Conservation (phyloP, 1,284 basidiomycete species). For the Exobasidium cylindrosporum region DNA sequence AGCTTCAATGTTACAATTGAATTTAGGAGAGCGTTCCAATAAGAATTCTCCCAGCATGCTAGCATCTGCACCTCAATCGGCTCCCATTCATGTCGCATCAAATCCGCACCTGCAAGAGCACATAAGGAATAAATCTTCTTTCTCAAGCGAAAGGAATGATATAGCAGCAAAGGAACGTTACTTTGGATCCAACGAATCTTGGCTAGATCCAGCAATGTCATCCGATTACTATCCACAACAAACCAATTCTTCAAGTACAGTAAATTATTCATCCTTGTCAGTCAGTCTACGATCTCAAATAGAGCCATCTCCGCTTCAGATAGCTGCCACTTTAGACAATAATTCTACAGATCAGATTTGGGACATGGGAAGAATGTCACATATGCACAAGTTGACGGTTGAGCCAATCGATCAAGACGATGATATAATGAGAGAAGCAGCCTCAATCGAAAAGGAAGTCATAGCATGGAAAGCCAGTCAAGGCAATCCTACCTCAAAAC, state of each 20-base stretch:
- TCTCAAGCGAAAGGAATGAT: not conserved
- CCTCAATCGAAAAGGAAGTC: not conserved
- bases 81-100: no score
- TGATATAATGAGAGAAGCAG: not conserved
- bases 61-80: not conserved
- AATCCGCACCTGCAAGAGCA: no score
- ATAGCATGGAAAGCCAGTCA: not conserved
- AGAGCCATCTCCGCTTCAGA: not conserved
- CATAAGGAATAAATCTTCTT: not conserved
- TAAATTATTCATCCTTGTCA: not conserved
- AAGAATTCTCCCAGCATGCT: not conserved
- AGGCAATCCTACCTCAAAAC: not conserved
- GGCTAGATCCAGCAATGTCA: not conserved
- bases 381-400: not conserved
- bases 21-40: not conserved
- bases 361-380: not conserved
- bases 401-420: not conserved
- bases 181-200: not conserved
- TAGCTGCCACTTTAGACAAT: not conserved
- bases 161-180: not conserved
- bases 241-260: not conserved
- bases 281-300: not conserved
- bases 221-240: not conserved
- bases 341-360: not conserved
- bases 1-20: not conserved